Evolutionary conservation across 2,329 filamentous ascomycete genomes (phyloP).

Genomic region (Blastomyces parvus): DNA sequence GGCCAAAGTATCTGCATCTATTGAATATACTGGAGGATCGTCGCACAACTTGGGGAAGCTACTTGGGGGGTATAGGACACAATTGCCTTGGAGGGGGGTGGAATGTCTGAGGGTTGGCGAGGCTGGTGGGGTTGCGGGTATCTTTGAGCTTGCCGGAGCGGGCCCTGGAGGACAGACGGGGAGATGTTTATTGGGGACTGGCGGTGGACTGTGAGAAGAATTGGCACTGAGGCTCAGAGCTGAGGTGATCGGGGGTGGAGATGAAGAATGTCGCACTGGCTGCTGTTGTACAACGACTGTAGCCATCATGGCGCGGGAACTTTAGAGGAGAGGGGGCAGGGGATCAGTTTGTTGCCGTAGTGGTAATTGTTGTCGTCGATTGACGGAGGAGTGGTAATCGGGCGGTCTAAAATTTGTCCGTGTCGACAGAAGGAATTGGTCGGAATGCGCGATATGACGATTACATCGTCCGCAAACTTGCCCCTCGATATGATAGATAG

Average conservation of each 20-base stretch:
- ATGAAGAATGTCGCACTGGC: conserved; percentile 40
- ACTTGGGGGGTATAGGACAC: conserved; percentile 66
- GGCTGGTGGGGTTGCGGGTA: conserved; percentile 52
- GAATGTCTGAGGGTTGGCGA: conserved; percentile 54
- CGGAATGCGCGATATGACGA: neutral
- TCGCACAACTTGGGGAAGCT: conserved; percentile 48
- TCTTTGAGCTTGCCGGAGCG: conserved; percentile 31
- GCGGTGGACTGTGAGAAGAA: conserved; percentile 43
- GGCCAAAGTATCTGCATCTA: conserved; percentile 59
- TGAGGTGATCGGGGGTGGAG: conserved; percentile 41
- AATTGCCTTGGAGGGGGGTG: conserved; percentile 49
- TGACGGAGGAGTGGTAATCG: conserved; percentile 4
- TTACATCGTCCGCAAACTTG: conserved; percentile 5
- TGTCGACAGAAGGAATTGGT: conserved; percentile 1
- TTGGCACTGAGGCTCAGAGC: conserved; percentile 51
- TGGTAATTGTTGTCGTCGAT: neutral
- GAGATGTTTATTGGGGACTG: conserved; percentile 80
- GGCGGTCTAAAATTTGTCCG: conserved; percentile 8
- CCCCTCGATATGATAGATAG: neutral
- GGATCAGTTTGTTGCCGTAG: neutral
- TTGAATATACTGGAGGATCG: conserved; percentile 58
- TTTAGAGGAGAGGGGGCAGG: neutral
- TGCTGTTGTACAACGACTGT: conserved; percentile 40
- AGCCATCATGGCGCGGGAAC: conserved; percentile 36
- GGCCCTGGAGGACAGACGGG: conserved; percentile 81